Percentiles rank a stretch among this genome's conserved stretches.
These are phyloP conservation scores for Macadamia tetraphylla DNA, from an alignment of 164 flowering plant species.

Conservation along the genomic window DNA sequence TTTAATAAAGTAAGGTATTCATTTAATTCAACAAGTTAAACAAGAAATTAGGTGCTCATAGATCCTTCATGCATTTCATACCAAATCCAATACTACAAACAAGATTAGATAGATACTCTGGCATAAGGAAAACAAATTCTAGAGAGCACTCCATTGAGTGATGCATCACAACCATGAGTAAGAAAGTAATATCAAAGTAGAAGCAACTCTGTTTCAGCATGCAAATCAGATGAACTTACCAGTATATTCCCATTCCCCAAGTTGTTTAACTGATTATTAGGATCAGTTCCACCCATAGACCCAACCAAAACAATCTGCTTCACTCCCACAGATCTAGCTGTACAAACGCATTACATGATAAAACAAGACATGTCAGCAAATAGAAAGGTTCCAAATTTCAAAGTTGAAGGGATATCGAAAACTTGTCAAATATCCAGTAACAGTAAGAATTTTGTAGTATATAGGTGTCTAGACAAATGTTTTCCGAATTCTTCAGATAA, in stretches of 20 bases:
- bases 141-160: no score
- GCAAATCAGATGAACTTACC: slow-evolving; percentile 29
- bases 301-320: slow-evolving; percentile 97
- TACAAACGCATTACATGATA: slow-evolving; percentile 10
- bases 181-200: neutral
- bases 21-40: neutral
- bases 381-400: no score
- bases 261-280: slow-evolving; percentile 76
- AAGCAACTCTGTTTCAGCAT: neutral
- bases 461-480: no score
- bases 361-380: neutral
- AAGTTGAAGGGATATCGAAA: no score
- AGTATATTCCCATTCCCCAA: slow-evolving; percentile 90
- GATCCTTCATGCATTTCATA: neutral
- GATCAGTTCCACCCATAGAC: slow-evolving; percentile 93
- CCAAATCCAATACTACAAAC: neutral
- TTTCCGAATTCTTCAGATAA: no score
- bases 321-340: slow-evolving; percentile 93
- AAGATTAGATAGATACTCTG: neutral
- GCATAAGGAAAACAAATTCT: neutral
- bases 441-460: no score
- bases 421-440: no score
- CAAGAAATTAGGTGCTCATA: neutral
- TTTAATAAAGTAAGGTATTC: neutral
- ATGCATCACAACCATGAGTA: neutral